A percentile compares a stretch with the other conserved stretches of the same genome.
These are phyloP conservation scores for Syzygium aromaticum DNA, from an alignment of 345 rosid genomes.

Conservation along the genomic window DNA sequence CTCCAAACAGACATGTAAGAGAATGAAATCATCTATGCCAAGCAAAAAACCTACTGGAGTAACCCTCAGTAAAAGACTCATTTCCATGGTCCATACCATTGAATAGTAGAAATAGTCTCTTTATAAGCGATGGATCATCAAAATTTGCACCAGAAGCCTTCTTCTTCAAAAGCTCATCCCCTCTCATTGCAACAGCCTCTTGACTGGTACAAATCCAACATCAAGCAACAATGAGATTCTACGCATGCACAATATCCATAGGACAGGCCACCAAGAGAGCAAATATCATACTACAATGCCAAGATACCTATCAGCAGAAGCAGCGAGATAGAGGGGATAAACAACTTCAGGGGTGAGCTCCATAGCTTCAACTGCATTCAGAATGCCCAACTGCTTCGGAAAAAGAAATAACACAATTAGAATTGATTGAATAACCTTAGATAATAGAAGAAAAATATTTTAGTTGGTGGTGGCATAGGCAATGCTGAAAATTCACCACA, in stretches of 20 bases:
- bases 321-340: constrained; percentile 72
- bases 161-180: constrained; percentile 85
- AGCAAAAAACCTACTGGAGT: neutral
- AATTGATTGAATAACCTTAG: neutral
- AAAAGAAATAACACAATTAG: neutral
- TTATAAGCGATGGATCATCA: constrained; percentile 69
- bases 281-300: neutral
- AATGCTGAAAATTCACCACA: neutral
- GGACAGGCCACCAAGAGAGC: constrained; percentile 1
- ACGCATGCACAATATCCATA: neutral
- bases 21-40: neutral
- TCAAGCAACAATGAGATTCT: constrained; percentile 9
- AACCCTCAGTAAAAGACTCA: neutral
- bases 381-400: constrained; percentile 62
- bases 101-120: constrained; percentile 56
- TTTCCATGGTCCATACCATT: constrained; percentile 41
- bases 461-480: neutral
- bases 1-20: neutral
- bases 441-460: neutral
- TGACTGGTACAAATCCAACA: constrained; percentile 46
- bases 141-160: constrained; percentile 60
- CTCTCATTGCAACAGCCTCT: constrained; percentile 76
- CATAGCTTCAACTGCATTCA: constrained; percentile 79
- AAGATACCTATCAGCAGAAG: constrained; percentile 65
- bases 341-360: constrained; percentile 63